Conservation (phyloP, 129 eudicot genomes). For the Heracleum sosnowskyi region DNA sequence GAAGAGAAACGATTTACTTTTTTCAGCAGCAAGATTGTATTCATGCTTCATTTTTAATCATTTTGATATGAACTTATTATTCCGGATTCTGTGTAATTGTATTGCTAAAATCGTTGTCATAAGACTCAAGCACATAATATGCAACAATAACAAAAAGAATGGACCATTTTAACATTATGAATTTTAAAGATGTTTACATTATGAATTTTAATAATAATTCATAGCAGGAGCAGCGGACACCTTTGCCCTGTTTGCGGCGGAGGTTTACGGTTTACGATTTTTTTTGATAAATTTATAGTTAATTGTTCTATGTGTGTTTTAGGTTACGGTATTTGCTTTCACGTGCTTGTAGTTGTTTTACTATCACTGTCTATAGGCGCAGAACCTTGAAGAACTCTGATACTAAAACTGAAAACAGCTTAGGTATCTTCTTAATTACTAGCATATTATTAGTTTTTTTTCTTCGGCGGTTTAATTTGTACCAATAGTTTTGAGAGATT, state of each 20-base stretch:
- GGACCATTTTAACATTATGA: neutral
- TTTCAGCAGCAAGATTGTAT: neutral
- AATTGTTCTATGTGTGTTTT: neutral
- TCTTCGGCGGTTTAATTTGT: neutral
- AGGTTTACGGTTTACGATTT: slow-evolving; percentile 38
- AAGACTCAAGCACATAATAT: neutral
- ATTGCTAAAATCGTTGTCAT: neutral
- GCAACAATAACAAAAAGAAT: neutral
- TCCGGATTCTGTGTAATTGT: neutral
- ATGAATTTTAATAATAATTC: too few species aligned
- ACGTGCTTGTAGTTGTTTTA: slow-evolving; percentile 18
- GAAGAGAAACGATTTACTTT: neutral
- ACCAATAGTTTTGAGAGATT: neutral
- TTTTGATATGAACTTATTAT: neutral
- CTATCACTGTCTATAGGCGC: slow-evolving; percentile 46
- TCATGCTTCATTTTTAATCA: neutral
- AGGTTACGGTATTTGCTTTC: neutral
- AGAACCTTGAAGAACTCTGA: slow-evolving; percentile 40
- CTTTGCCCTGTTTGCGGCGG: too few species aligned
- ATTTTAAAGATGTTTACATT: too few species aligned
- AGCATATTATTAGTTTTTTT: neutral
- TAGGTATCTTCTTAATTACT: slow-evolving; percentile 32
- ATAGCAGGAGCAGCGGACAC: too few species aligned
- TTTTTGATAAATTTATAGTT: neutral
- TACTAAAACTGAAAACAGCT: slow-evolving; percentile 23